Conservation (phyloP, 495 filamentous ascomycete genomes). For the Chaetomium fimeti region DNA sequence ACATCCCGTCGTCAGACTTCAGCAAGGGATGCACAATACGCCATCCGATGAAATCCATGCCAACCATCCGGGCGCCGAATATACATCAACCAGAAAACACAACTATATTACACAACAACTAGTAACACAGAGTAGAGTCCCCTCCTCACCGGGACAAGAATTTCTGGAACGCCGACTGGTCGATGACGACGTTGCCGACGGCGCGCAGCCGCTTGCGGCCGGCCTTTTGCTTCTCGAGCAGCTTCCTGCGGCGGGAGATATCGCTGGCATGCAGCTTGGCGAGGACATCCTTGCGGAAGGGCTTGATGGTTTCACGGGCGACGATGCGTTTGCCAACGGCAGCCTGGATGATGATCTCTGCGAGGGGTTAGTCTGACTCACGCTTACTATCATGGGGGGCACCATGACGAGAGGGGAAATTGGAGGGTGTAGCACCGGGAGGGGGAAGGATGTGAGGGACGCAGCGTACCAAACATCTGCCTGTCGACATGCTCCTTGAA, state of each 20-base stretch:
- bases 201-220: slow-evolving; percentile 80
- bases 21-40: neutral
- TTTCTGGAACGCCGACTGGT: slow-evolving; percentile 88
- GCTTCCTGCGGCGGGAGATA: slow-evolving; percentile 74
- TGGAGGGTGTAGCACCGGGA: no score
- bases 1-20: no score
- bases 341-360: slow-evolving; percentile 91
- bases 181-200: slow-evolving; percentile 81
- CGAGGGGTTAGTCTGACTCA: neutral
- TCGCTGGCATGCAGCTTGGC: slow-evolving; percentile 93
- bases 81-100: neutral
- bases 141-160: slow-evolving; percentile 61
- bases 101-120: neutral
- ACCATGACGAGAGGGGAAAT: no score
- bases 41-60: neutral
- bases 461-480: slow-evolving; percentile 68
- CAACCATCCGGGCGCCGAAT: neutral
- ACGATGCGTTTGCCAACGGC: slow-evolving; percentile 79
- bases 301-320: slow-evolving; percentile 92
- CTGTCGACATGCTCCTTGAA: slow-evolving; percentile 96
- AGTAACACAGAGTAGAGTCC: neutral
- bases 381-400: neutral
- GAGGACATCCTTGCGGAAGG: slow-evolving; percentile 91
- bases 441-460: neutral
- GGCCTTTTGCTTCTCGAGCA: slow-evolving; percentile 96